phyloP scores from a whole-genome alignment of 768 basidiomycete species.

The Clavulina sp. region DNA sequence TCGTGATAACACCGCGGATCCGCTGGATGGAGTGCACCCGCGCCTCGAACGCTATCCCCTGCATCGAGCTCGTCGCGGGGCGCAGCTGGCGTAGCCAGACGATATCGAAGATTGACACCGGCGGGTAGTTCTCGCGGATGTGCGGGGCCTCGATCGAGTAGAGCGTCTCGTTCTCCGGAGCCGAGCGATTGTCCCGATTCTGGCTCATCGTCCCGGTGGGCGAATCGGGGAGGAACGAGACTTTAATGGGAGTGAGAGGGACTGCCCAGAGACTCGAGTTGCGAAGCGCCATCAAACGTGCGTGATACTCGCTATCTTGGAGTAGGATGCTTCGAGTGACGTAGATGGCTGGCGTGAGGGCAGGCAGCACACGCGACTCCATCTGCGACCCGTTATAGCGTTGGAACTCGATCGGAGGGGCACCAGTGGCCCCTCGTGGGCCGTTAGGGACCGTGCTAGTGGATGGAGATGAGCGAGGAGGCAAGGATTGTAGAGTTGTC shows the following conservation, averaged over 20 bases:
- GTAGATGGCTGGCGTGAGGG: not conserved
- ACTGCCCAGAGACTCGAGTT: not conserved
- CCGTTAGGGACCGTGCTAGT: not conserved
- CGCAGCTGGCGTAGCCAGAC: not conserved
- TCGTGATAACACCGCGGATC: not conserved
- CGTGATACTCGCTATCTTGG: not conserved
- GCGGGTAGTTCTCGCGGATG: not conserved
- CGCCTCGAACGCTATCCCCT: not conserved
- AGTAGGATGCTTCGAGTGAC: not conserved
- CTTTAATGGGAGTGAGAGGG: not conserved
- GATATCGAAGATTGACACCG: not conserved
- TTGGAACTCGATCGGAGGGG: not conserved
- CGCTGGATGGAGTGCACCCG: not conserved
- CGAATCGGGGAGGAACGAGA: not conserved
- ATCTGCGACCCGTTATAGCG: not conserved
- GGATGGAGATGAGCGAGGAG: not conserved
- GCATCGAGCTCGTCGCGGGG: not conserved
- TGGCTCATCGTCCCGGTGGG: too few species aligned
- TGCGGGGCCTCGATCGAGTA: not conserved
- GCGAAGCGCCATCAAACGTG: not conserved
- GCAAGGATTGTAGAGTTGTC: not conserved
- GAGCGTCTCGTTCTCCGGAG: not conserved
- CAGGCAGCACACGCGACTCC: not conserved
- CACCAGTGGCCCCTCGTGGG: not conserved
- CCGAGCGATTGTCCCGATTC: too few species aligned